Base-by-base conservation (phyloP, 2,329 filamentous ascomycete genomes). In the Trichoderma sp. region DNA sequence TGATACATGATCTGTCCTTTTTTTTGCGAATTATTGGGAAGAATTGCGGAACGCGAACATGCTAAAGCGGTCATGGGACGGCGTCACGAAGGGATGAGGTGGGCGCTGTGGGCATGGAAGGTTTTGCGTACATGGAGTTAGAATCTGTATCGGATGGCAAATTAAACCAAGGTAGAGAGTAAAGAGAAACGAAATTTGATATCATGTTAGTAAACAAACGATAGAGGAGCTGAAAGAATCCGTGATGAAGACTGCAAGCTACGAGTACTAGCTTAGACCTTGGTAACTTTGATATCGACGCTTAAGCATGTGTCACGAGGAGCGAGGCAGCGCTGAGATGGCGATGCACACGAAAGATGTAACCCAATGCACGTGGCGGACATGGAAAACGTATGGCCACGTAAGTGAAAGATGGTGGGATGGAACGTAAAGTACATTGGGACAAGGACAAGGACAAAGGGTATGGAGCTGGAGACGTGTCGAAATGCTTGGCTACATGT, bases 1-100 rank as follows among this genome's bases (percentile, higher is more conserved):
- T 72, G 71, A 69, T 69, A 61, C 62, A 64, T 50, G 67, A 72
- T 70, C 58, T 72, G 71, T 69, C 47, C 39, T 72, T 53, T 72
- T 61, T 61, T 69, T 23, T 36, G 50, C 50, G 23, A 68, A 36
- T 70, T 70, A 57, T 26, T 64, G 57, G 65, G 58, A 63, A 72
- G 65, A 32, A 32, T 28, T 26, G 28, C 9, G 36, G 30, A 53
- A 69, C n/a, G 67, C 39, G 43, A 68, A 64, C 64, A 39, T 47
- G 64, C n/a, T 34, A 30, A 23, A 28, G 50, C 70, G n/a, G 53
- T 43, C 28, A 7, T 34, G 30, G 47, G 67, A 67, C 8, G 71
- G 71, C 55, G 61, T 70, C 43, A 70, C 58, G 66, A 68, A 59
- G 39, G 50, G 59, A 72, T 69, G 58, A 68, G 67, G 55, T 23